A percentile compares a stretch with the other conserved stretches of the same genome.
Evolutionary conservation across 2,329 filamentous ascomycete species (phyloP).

Genomic region (Paecilomyces niveus): DNA sequence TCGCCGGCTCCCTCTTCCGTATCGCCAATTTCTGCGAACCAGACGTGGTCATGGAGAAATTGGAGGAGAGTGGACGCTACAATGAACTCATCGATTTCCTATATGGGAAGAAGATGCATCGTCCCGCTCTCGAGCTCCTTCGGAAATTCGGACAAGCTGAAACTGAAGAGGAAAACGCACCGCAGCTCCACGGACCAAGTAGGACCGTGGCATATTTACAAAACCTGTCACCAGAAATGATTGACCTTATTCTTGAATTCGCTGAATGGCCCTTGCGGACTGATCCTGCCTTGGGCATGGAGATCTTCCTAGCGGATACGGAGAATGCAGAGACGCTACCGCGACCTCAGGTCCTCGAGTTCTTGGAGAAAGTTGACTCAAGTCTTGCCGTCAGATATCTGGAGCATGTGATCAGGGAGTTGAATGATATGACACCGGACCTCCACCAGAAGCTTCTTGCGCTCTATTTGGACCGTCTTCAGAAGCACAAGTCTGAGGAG

Average conservation of each 20-base stretch:
- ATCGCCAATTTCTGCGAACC: conserved; percentile 97
- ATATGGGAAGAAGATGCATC: conserved; percentile 88
- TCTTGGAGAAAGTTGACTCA: conserved; percentile 62
- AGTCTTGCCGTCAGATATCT: conserved; percentile 73
- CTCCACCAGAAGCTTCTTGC: conserved; percentile 81
- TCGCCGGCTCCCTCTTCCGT: conserved; percentile 85
- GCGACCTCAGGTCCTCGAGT: conserved; percentile 65
- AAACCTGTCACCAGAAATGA: conserved; percentile 74
- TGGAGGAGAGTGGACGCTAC: conserved; percentile 82
- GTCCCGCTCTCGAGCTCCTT: conserved; percentile 75
- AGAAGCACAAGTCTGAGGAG: conserved; percentile 28
- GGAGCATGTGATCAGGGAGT: conserved; percentile 82
- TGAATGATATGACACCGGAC: conserved; percentile 75
- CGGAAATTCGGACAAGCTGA: conserved; percentile 66
- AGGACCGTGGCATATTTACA: conserved; percentile 88
- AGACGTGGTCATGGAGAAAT: conserved; percentile 84
- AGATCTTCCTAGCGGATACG: conserved; percentile 86
- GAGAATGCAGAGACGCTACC: conserved; percentile 91
- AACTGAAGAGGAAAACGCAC: conserved; percentile 29
- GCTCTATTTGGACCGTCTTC: conserved; percentile 55
- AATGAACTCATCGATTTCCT: conserved; percentile 96
- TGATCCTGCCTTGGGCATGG: conserved; percentile 73
- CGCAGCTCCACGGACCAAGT: conserved; percentile 67
- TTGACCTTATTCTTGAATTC: conserved; percentile 87
- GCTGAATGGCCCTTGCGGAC: conserved; percentile 76